Base-by-base conservation (phyloP, 345 rosid genomes). In the Dipteronia sinensis region DNA sequence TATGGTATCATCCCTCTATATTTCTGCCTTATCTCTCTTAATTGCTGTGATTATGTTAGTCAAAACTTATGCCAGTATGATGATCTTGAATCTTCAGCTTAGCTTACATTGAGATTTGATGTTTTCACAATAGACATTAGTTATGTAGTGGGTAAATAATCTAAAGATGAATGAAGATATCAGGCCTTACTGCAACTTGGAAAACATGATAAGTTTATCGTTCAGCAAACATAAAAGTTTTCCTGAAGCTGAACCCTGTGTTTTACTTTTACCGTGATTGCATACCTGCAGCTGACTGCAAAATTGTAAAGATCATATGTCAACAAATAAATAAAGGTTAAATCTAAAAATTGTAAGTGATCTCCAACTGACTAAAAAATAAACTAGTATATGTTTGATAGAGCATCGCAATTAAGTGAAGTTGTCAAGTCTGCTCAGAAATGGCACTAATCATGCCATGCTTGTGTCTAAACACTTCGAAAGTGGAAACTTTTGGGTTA, bases 1-100 rank as follows among this genome's bases (percentile, higher is more conserved):
- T 95, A 87, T 76, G 38, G 38, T 34, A 34, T 42, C 44, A 19
- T 71, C 49, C 58, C 27, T 25, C 47, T 76, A 13, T 25, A 34
- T 68, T 56, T 64, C 58, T 81, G 67, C 65, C 19, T 46, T 55
- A 12, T 47, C 13, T 13, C 25, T 46, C 29, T 61, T 69, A 49
- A 9, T 61, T 62, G 11, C 16, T 40, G 10, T 55, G 63, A 53
- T 25, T 40, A 34, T 64, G 55, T 56, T 58, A 16, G 49, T n/a
- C 23, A 19, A 20, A 68, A 72, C 17, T 38, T 22, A 7, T 23
- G 27, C 71, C 20, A 47, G 10, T 25, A 53, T 20, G 49, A 72
- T 38, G 44, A 31, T 70, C 23, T 73, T 49, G 34, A 51, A 17
- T 61, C 47, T 58, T 22, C 4, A 42, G 22, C 64, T 38, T n/a